Evolutionary conservation across 2,329 filamentous ascomycete genomes (phyloP).

Genomic region (Akanthomyces lecanii): DNA sequence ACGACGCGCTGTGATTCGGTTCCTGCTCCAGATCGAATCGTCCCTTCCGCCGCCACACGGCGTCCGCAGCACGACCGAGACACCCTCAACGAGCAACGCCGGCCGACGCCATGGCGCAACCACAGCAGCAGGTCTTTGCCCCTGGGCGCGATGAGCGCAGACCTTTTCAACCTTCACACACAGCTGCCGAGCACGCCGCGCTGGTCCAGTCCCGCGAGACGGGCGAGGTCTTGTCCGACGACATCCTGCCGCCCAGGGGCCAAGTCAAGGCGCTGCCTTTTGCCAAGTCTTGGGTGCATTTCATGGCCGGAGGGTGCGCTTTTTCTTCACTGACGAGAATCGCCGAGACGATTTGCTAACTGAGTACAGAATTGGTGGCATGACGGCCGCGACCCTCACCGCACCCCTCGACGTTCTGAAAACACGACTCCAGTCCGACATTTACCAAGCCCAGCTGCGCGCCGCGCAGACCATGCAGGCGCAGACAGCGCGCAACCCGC

Average conservation of each 20-base stretch:
- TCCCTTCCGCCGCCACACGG: background rate
- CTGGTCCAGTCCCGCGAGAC: constrained; percentile 59
- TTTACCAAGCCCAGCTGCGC: constrained; percentile 80
- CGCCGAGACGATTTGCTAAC: constrained; percentile 19
- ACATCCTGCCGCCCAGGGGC: constrained; percentile 27
- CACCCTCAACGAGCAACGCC: background rate
- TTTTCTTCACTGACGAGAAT: background rate
- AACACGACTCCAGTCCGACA: constrained; percentile 88
- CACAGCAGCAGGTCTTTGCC: constrained; percentile 28
- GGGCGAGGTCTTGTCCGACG: constrained; percentile 50
- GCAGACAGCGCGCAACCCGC: constrained; percentile 56
- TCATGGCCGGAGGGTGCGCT: constrained; percentile 81
- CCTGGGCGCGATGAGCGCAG: constrained; percentile 29
- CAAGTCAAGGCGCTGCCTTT: constrained; percentile 44
- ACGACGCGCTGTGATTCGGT: background rate
- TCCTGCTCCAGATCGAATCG: background rate
- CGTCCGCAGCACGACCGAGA: background rate
- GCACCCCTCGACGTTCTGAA: constrained; percentile 92
- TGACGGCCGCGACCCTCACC: constrained; percentile 88
- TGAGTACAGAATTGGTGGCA: constrained; percentile 67
- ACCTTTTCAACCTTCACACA: constrained; percentile 28
- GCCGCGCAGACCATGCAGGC: constrained; percentile 60
- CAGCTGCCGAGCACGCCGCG: constrained; percentile 33
- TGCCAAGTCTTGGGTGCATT: constrained; percentile 84
- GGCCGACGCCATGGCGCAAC: constrained; percentile 30